Evolutionary conservation across 2,329 filamentous ascomycete species (phyloP).

Genomic region (Aureobasidium sp.): DNA sequence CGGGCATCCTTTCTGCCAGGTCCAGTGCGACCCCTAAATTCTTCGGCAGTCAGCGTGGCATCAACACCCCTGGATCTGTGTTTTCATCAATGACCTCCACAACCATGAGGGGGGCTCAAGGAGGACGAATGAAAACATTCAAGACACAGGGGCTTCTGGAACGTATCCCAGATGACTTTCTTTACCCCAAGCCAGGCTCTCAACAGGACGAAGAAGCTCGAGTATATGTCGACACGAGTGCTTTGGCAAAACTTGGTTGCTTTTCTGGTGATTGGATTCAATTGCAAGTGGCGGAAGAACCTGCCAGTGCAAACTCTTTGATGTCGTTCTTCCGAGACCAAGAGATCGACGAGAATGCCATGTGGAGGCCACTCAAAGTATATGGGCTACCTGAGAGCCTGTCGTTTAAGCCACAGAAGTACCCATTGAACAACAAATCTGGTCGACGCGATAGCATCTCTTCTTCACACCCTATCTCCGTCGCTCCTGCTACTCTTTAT

Average conservation of each 20-base stretch:
- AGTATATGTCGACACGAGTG: constrained; percentile 81
- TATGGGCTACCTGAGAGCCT: constrained; percentile 76
- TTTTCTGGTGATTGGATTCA: constrained; percentile 98
- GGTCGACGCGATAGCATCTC: constrained; percentile 47
- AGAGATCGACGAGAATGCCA: constrained; percentile 49
- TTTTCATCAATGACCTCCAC: constrained; percentile 82
- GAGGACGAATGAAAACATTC: constrained; percentile 69
- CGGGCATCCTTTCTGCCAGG: constrained; percentile 70
- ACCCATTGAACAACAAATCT: constrained; percentile 42
- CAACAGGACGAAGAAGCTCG: constrained; percentile 84
- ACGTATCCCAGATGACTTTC: constrained; percentile 62
- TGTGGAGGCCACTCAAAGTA: constrained; percentile 78
- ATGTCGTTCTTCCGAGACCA: constrained; percentile 36
- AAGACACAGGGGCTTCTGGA: constrained; percentile 70
- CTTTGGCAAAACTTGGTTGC: constrained; percentile 81
- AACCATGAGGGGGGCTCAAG: constrained; percentile 62
- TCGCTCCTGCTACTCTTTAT: constrained; percentile 58
- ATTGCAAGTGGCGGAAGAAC: constrained; percentile 67
- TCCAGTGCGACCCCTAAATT: constrained; percentile 75
- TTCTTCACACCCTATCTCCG: constrained; percentile 34
- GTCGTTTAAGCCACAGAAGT: constrained; percentile 42
- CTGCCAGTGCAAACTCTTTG: constrained; percentile 31
- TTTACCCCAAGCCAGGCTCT: constrained; percentile 73
- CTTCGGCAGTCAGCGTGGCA: constrained; percentile 61
- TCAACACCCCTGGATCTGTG: constrained; percentile 76